Base-by-base conservation (phyloP, 768 basidiomycete species). In the Kwoniella dendrophila region DNA sequence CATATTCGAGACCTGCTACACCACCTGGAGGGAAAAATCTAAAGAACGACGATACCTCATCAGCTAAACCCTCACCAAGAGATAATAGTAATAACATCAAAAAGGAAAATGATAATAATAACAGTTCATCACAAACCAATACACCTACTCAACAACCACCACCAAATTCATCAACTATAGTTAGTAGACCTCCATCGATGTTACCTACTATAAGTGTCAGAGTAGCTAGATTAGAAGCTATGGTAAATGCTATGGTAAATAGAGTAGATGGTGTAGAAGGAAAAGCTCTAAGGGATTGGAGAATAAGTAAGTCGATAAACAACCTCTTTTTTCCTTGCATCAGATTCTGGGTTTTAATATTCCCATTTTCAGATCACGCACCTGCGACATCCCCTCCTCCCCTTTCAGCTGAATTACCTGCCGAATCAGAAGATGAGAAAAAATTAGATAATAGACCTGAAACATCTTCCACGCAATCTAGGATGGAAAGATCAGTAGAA, bases 161-260 rank as follows among this genome's bases (percentile, higher is more conserved):
- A n/a, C n/a, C n/a, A n/a, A n/a, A n/a, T n/a, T n/a, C n/a, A n/a
- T n/a, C n/a, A 5, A 36, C 47, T 4, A 40, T 26, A 16, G 27
- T 30, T 1, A 26, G 41, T 20, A 52, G 52, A 48, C 63, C 56
- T 26, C 50, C 63, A 32, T 50, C 56, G 6, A 53, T 66, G 59
- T 38, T 74, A 20, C 73, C 73, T 22, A 70, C 70, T 2, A 54
- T 74, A 29, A 72, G 65, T 33, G 68, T 72, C 4, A 62, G 73
- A 14, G 73, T 74, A 2, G 53, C 49, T 16, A 40, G 73, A 40
- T 38, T 74, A 22, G 73, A 74, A 45, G 68, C 66, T 12, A 60
- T 74, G 56, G 52, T 74, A n/a, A 74, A 74, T 55, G 68, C 73
- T 22, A 64, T 74, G 36, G 58, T 72, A 50, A 74, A 71, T 45